Percentiles rank a stretch among this genome's conserved stretches.
Conservation (phyloP, 441 rosid genomes). For the Hura crepitans region DNA sequence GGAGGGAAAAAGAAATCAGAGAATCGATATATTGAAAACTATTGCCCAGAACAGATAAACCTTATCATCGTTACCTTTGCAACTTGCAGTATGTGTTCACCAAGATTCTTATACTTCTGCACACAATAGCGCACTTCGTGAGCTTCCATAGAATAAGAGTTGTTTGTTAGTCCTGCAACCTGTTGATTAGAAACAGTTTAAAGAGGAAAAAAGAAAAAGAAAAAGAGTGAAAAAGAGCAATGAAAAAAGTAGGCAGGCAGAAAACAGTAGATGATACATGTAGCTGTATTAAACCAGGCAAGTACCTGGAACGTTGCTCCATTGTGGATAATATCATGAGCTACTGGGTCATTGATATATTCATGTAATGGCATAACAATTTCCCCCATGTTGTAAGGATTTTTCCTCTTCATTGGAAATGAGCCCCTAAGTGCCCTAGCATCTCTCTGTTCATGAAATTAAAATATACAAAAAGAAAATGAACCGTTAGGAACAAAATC, state of each 20-base stretch:
- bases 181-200: constrained; percentile 34
- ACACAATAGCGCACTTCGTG: constrained; percentile 90
- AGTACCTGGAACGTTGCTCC: constrained; percentile 96
- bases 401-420: constrained; percentile 36
- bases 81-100: constrained; percentile 71
- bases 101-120: constrained; percentile 60
- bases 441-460: constrained; percentile 57
- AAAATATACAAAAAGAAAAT: constrained; percentile 2
- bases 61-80: constrained; percentile 64
- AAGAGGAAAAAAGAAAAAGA: too few relatives aligned
- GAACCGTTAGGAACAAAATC: background rate
- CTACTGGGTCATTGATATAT: constrained; percentile 60
- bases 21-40: constrained; percentile 17
- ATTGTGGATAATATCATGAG: constrained; percentile 80
- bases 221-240: background rate
- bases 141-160: constrained; percentile 63
- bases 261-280: background rate
- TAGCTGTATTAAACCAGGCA: constrained; percentile 15
- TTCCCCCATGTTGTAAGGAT: constrained; percentile 76
- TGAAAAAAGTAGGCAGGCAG: background rate
- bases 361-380: constrained; percentile 77
- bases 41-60: constrained; percentile 17
- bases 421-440: constrained; percentile 48
- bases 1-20: constrained; percentile 26
- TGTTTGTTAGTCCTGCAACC: constrained; percentile 96